These are phyloP conservation scores for Stentor roeselii DNA, from an alignment of 73 alveolate species.

Conservation along the genomic window DNA sequence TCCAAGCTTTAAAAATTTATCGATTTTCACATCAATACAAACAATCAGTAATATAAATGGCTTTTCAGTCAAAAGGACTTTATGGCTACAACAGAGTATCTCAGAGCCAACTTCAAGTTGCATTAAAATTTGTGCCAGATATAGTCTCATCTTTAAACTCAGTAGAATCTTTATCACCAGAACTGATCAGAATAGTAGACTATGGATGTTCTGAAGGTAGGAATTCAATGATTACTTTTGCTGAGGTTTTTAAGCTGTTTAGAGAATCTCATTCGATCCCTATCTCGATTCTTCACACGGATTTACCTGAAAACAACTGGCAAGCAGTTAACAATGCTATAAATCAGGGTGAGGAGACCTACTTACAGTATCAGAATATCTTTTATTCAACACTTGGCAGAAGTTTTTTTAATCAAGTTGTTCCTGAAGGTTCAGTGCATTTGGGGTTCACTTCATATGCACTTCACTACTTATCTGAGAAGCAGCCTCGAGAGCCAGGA, in stretches of 20 bases:
- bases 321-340: neutral
- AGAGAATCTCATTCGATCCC: neutral
- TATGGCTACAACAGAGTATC: neutral
- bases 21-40: too few species aligned
- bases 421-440: neutral
- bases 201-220: slow-evolving; percentile 27
- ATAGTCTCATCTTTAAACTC: neutral
- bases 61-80: neutral
- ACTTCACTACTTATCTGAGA: neutral
- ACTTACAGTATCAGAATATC: neutral
- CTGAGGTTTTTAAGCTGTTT: neutral
- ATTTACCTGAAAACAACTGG: slow-evolving; percentile 25
- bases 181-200: neutral
- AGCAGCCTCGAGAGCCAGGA: neutral
- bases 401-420: neutral
- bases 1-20: too few species aligned
- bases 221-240: neutral
- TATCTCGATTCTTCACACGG: neutral
- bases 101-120: neutral
- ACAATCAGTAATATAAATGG: neutral
- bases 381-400: slow-evolving; percentile 2
- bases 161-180: neutral
- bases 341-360: neutral
- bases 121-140: neutral
- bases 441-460: neutral